A percentile compares a stretch with the other conserved stretches of the same genome.
Conservation (phyloP, 106 monocot species). For the Triglochin maritima region DNA sequence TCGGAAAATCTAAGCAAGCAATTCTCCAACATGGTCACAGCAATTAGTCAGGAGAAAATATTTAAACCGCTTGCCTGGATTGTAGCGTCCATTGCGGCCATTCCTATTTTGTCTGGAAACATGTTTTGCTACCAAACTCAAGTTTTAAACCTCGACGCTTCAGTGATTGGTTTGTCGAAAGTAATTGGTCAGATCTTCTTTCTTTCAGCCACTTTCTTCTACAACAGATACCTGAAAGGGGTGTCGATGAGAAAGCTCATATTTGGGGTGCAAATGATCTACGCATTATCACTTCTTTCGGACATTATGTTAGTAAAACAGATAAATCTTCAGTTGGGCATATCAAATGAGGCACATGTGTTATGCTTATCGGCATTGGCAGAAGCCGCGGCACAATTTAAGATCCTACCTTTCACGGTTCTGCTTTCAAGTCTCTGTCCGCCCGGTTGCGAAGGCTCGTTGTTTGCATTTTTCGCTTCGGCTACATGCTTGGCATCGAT, state of each 20-base stretch:
- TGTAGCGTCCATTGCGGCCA: slow-evolving; percentile 46
- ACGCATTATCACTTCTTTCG: slow-evolving; percentile 57
- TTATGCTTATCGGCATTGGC: slow-evolving; percentile 62
- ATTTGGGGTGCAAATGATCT: slow-evolving; percentile 40
- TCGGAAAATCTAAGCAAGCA: slow-evolving; percentile 41
- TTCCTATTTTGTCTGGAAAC: slow-evolving; percentile 73
- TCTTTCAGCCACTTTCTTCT: slow-evolving; percentile 40
- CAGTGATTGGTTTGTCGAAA: slow-evolving; percentile 71
- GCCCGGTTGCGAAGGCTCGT: slow-evolving; percentile 58
- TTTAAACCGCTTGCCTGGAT: slow-evolving; percentile 56
- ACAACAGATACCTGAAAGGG: slow-evolving; percentile 38
- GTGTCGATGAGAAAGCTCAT: slow-evolving; percentile 51
- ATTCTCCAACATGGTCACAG: slow-evolving; percentile 34
- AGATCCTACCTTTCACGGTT: slow-evolving; percentile 64
- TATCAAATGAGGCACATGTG: slow-evolving; percentile 63
- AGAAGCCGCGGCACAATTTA: slow-evolving; percentile 81
- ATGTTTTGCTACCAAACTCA: slow-evolving; percentile 83
- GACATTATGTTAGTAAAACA: slow-evolving; percentile 72
- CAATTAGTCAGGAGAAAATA: slow-evolving; percentile 36
- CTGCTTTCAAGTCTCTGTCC: slow-evolving; percentile 61
- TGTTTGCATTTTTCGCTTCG: slow-evolving; percentile 75
- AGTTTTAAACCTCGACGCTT: slow-evolving; percentile 50
- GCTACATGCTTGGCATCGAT: slow-evolving; percentile 63
- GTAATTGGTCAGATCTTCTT: slow-evolving; percentile 68
- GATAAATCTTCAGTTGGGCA: slow-evolving; percentile 53